Conservation (phyloP, 495 filamentous ascomycete species). For the Aspergillus taichungensis region DNA sequence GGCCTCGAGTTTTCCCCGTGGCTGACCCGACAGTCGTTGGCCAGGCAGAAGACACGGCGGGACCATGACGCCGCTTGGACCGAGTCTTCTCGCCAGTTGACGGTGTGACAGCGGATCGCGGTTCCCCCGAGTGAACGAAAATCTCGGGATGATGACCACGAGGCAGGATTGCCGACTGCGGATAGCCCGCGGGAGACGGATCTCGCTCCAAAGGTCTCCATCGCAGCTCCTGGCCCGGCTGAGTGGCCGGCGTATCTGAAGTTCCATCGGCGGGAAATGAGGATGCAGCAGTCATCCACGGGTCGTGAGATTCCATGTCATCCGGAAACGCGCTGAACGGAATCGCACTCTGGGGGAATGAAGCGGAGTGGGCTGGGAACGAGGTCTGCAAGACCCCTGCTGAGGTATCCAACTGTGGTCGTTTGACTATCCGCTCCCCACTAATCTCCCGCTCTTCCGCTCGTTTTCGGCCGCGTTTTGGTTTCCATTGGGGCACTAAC, state of each 20-base stretch:
- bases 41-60: slow-evolving; percentile 94
- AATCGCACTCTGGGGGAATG: slow-evolving; percentile 50
- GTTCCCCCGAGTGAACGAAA: slow-evolving; percentile 43
- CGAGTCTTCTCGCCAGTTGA: slow-evolving; percentile 44
- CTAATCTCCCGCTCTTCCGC: slow-evolving; percentile 64
- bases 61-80: slow-evolving; percentile 69
- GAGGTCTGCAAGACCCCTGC: slow-evolving; percentile 47
- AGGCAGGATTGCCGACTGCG: slow-evolving; percentile 75
- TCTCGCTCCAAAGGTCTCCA: slow-evolving; percentile 41
- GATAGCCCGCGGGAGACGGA: slow-evolving; percentile 59
- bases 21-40: slow-evolving; percentile 56
- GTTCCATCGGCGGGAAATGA: slow-evolving; percentile 20
- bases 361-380: slow-evolving; percentile 39
- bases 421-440: slow-evolving; percentile 46
- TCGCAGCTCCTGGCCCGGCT: slow-evolving; percentile 32
- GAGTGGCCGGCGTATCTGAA: slow-evolving; percentile 16
- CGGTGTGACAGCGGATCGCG: slow-evolving; percentile 62
- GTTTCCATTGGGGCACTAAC: slow-evolving; percentile 80
- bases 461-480: slow-evolving; percentile 78
- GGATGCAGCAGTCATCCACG: slow-evolving; percentile 45
- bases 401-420: slow-evolving; percentile 61
- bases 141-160: slow-evolving; percentile 40
- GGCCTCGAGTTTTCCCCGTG: slow-evolving; percentile 69
- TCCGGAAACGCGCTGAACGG: slow-evolving; percentile 55
- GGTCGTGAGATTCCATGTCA: slow-evolving; percentile 39